A percentile compares a stretch with the other conserved stretches of the same genome.
phyloP scores from a whole-genome alignment of 1,284 basidiomycete genomes.

The Trametes pubescens region DNA sequence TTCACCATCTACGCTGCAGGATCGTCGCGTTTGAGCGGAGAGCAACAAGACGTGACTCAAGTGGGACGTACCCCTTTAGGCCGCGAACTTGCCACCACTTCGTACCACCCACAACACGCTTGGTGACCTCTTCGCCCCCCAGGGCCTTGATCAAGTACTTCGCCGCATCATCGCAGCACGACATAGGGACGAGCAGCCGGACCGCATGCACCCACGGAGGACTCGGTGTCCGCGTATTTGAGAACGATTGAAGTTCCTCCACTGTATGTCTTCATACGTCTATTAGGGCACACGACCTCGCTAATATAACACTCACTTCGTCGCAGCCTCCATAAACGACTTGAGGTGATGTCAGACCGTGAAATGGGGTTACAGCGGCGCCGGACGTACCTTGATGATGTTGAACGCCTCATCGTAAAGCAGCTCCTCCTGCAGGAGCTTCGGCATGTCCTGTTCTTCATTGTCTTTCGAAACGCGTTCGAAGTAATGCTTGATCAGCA shows the following conservation, averaged over 20 bases:
- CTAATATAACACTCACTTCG: slow-evolving; percentile 40
- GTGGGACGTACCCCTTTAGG: slow-evolving; percentile 63
- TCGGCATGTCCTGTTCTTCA: slow-evolving; percentile 45
- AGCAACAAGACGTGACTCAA: not conserved
- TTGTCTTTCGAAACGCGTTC: slow-evolving; percentile 62
- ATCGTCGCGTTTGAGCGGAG: not conserved
- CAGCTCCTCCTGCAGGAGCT: slow-evolving; percentile 77
- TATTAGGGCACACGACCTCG: not conserved
- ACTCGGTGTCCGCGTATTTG: slow-evolving; percentile 86
- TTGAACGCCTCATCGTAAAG: slow-evolving; percentile 86
- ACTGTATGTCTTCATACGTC: slow-evolving; percentile 64
- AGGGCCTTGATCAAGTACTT: slow-evolving; percentile 79
- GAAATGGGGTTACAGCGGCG: too few species aligned
- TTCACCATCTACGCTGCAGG: slow-evolving; percentile 81
- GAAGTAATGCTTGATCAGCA: slow-evolving; percentile 85
- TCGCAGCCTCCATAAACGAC: slow-evolving; percentile 59
- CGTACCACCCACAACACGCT: slow-evolving; percentile 84
- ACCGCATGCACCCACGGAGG: slow-evolving; percentile 91
- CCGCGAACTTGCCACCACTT: slow-evolving; percentile 98
- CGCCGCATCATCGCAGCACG: slow-evolving; percentile 84
- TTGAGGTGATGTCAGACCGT: slow-evolving; percentile 27
- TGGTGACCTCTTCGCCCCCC: slow-evolving; percentile 82
- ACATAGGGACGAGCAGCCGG: slow-evolving; percentile 76
- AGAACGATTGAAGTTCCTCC: slow-evolving; percentile 87
- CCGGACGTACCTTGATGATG: slow-evolving; percentile 70